phyloP scores from a whole-genome alignment of 2,329 filamentous ascomycete species.

The Monilinia laxa region DNA sequence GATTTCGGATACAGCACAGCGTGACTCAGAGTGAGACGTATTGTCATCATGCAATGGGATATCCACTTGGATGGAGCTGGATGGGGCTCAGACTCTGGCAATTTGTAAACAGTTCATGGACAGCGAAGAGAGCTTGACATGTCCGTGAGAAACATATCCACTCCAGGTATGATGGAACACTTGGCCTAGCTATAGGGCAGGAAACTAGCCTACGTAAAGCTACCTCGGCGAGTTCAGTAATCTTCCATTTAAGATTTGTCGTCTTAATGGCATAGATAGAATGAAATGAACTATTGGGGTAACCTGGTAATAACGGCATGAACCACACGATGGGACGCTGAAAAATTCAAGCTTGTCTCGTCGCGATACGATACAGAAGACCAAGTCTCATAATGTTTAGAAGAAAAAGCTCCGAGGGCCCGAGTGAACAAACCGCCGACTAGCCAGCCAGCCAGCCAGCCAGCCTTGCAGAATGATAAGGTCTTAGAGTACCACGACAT shows the following conservation, averaged over 20 bases:
- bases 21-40: conserved; percentile 18
- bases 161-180: conserved; percentile 15
- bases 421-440: background rate
- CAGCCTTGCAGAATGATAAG: conserved; percentile 24
- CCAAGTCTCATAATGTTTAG: conserved; percentile 14
- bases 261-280: conserved; percentile 14
- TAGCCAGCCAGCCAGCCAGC: conserved; percentile 7
- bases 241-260: conserved; percentile 1
- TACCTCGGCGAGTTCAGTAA: background rate
- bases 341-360: background rate
- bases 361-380: conserved; percentile 10
- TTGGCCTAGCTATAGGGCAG: conserved; percentile 11
- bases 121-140: conserved; percentile 18
- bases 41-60: conserved; percentile 14
- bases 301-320: conserved; percentile 15
- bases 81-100: conserved; percentile 1
- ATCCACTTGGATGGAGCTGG: conserved; percentile 14
- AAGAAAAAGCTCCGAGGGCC: conserved; percentile 1
- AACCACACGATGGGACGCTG: conserved; percentile 18
- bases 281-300: conserved; percentile 23
- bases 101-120: conserved; percentile 20
- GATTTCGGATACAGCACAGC: conserved; percentile 13
- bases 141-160: conserved; percentile 14
- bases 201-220: conserved; percentile 13
- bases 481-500: conserved; percentile 24